Conservation (phyloP, 2,329 filamentous ascomycete genomes). For the Phialocephala subalpina region DNA sequence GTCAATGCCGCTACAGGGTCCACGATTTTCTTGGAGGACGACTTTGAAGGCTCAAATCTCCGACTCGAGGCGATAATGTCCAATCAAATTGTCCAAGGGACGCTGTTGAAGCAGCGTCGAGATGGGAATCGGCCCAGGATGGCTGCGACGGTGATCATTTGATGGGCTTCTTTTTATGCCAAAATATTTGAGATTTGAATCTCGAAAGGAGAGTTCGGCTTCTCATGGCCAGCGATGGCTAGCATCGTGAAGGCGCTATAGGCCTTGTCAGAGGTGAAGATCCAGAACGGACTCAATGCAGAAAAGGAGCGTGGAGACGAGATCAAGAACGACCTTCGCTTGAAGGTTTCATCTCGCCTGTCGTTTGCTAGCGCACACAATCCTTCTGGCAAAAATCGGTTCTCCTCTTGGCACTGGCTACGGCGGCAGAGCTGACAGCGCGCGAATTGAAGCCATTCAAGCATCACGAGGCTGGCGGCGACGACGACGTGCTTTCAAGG, state of each 20-base stretch:
- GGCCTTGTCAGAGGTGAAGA: neutral
- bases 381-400: conserved; percentile 13
- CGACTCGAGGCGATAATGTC: conserved; percentile 15
- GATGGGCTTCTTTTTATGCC: conserved; percentile 16
- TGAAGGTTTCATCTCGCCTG: conserved; percentile 23
- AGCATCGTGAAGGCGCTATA: neutral
- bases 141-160: conserved; percentile 26
- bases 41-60: conserved; percentile 16
- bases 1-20: conserved; percentile 24
- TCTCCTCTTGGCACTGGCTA: conserved; percentile 18
- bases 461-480: conserved; percentile 13
- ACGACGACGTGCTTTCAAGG: neutral
- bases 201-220: neutral
- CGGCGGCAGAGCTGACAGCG: neutral
- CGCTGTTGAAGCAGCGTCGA: conserved; percentile 12
- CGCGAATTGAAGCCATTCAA: conserved; percentile 18
- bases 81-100: conserved; percentile 3
- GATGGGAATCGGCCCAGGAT: conserved; percentile 17
- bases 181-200: conserved; percentile 4
- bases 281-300: neutral
- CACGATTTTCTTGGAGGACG: conserved; percentile 10
- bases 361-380: conserved; percentile 4
- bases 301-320: conserved; percentile 17
- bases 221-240: neutral
- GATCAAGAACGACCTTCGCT: neutral